A percentile compares a stretch with the other conserved stretches of the same genome.
These are phyloP conservation scores for Trichoderma koningii DNA, from an alignment of 2,329 filamentous ascomycete species.

Conservation along the genomic window DNA sequence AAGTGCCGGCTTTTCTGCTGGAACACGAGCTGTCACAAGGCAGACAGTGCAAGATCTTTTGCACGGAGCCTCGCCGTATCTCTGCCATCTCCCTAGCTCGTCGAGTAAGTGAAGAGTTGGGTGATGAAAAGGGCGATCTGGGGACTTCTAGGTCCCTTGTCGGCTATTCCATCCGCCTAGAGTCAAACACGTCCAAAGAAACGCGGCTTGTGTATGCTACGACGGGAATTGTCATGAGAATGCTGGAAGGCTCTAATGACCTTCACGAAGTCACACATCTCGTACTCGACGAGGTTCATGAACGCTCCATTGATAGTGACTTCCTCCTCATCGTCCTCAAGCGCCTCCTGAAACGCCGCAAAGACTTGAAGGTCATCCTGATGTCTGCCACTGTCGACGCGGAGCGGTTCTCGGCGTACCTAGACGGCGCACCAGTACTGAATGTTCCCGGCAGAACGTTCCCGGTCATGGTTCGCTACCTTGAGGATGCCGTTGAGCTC, in stretches of 20 bases:
- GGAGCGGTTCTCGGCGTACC: conserved; percentile 84
- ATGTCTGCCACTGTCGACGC: conserved; percentile 99
- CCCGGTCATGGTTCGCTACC: conserved; percentile 81
- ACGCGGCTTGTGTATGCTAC: conserved; percentile 90
- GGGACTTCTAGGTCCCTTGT: conserved; percentile 83
- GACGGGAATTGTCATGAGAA: conserved; percentile 91
- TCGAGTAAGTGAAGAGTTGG: conserved; percentile 91
- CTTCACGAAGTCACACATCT: conserved; percentile 89
- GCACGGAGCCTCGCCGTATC: conserved; percentile 92
- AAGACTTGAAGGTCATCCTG: conserved; percentile 85
- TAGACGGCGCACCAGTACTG: conserved; percentile 81
- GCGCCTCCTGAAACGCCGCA: conserved; percentile 73
- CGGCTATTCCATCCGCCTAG: conserved; percentile 90
- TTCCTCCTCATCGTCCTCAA: conserved; percentile 91
- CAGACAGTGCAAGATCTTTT: conserved; percentile 86
- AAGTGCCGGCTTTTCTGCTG: conserved; percentile 90
- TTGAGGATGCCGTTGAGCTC: conserved; percentile 90
- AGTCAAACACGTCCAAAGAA: conserved; percentile 79
- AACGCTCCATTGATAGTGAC: conserved; percentile 94
- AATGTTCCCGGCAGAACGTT: conserved; percentile 93
- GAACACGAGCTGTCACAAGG: conserved; percentile 84
- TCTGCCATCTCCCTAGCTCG: conserved; percentile 93
- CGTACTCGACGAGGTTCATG: conserved; percentile 96
- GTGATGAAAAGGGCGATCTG: conserved; percentile 78
- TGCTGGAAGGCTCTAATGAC: conserved; percentile 88